Evolutionary conservation across 345 rosid genomes (phyloP), one percentile per base, ranked within the genome.

Genomic region (Gossypium ekmanianum): DNA sequence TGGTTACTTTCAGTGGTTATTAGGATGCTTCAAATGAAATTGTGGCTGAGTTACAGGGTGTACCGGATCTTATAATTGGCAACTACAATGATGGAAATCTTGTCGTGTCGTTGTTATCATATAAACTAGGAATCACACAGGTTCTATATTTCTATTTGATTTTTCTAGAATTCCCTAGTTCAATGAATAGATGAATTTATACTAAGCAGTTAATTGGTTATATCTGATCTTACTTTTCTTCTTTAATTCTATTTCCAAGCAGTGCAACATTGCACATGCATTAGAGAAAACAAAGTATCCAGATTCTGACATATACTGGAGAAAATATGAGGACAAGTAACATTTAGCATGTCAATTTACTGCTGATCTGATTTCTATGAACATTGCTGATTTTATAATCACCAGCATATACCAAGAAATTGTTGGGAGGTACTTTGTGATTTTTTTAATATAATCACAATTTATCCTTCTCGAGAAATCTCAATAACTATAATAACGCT

Each of bases 61-160:
- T 83, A 52, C 91, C 86, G 12, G 80, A 83, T 81, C 80, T 87
- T 75, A 85, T 87, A 71, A 82, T 85, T 78, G 90, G 90, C 9
- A 87, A 85, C 82, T 87, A 87, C 67, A 87, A 86, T 70, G 88
- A 87, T 76, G 87, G 88, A 61, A 87, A 87, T 76, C 86, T 87
- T 11, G 90, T 85, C 62, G 88, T 87, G 52, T 67, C 87, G 58
- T 76, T 87, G 87, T 72, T 85, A 74, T 82, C 90, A 18, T 74
- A 62, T 74, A 87, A 83, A 82, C 78, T 85, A 62, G 90, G 90
- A 51, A 79, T 80, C 73, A 85, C 83, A 63, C 86, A 84, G 88
- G 88, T 84, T 59, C 43, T 64, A 41, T 16, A 47, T 12, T 47
- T 10, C 13, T 47, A 3, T 47, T 29, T 10, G 61, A 76, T 69